Evolutionary conservation across 1,284 basidiomycete species (phyloP), one percentile per base, ranked within the genome.

Genomic region (Tetrapyrgos nigripes): DNA sequence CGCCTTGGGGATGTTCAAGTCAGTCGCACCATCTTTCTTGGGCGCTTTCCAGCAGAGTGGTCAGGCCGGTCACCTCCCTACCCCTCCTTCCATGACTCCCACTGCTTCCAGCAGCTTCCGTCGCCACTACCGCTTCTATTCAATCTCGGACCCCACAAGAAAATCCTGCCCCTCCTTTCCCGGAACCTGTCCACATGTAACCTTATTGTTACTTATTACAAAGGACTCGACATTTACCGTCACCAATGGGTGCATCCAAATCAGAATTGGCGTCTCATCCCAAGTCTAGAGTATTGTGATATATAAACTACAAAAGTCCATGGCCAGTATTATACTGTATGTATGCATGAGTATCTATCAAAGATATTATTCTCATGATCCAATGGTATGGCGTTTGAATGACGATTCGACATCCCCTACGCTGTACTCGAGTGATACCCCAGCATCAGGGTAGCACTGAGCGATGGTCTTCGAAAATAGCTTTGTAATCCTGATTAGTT

Each of bases 381-480:
- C 78, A 47, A 84, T 74, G 50, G 84, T 78, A 68, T 91, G 89
- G 51, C 83, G 80, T 71, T 83, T 88, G 74, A 95, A 96, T 0
- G 88, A 86, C 14, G 77, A 76, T 70, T 95, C 91, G 2, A 96
- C 87, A 62, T 97, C 94, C 21, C 76, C 76, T n/a, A 79, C 72
- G 9, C 83, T 84, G 66, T 91, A 96, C 66, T 97, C 94, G 56
- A 96, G 73, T 3, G 81, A 73, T 19, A 91, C 75, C 2, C 89
- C 88, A 47, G 81, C 83, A 48, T 91, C 91, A 33, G 78, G 79
- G 72, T 96, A 97, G 69, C 93, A 93, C 70, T 90, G 88, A 10
- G 79, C 75, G 59, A 97, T 90, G 58, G 88, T 79, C 64, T 83
- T 85, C 49, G 72, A 73, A 73, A 92, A 94, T 28, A 85, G 73